phyloP scores from a whole-genome alignment of 768 basidiomycete genomes.

The Mycena chlorophos region DNA sequence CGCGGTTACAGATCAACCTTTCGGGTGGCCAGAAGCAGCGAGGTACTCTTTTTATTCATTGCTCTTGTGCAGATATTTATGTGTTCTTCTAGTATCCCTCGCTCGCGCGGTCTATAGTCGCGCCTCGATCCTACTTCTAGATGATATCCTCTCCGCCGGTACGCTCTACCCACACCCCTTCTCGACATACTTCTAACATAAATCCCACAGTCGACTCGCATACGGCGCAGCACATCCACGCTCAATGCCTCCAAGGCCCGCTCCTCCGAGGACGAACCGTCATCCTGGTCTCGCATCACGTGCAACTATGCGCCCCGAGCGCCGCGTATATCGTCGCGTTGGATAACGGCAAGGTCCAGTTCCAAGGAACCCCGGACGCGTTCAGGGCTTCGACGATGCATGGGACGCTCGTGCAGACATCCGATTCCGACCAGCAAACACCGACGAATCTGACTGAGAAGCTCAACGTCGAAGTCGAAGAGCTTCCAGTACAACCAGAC shows the following conservation, averaged over 20 bases:
- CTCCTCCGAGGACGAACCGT: conserved; percentile 79
- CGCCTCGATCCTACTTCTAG: conserved; percentile 77
- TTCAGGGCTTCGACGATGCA: conserved; percentile 68
- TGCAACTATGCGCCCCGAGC: conserved; percentile 78
- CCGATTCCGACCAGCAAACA: background rate
- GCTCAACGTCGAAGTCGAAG: conserved; percentile 33
- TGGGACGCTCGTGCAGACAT: conserved; percentile 57
- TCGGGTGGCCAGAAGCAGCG: conserved; percentile 57
- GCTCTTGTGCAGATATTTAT: conserved; percentile 35
- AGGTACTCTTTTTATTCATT: conserved; percentile 7
- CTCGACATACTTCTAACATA: background rate
- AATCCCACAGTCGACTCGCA: conserved; percentile 74
- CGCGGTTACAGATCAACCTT: conserved; percentile 49
- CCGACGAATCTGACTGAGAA: conserved; percentile 20
- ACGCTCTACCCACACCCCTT: background rate
- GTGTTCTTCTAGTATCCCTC: conserved; percentile 51
- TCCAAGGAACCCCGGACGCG: conserved; percentile 60
- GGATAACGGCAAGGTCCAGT: conserved; percentile 74
- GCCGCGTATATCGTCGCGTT: conserved; percentile 81
- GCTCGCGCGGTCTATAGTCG: conserved; percentile 79
- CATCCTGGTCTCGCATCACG: conserved; percentile 93
- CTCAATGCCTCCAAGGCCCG: conserved; percentile 78
- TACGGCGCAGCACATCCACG: conserved; percentile 86
- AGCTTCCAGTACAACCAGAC: background rate
- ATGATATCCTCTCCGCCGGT: conserved; percentile 73